Evolutionary conservation across 768 basidiomycete species (phyloP).

Genomic region (Pluteus cervinus): DNA sequence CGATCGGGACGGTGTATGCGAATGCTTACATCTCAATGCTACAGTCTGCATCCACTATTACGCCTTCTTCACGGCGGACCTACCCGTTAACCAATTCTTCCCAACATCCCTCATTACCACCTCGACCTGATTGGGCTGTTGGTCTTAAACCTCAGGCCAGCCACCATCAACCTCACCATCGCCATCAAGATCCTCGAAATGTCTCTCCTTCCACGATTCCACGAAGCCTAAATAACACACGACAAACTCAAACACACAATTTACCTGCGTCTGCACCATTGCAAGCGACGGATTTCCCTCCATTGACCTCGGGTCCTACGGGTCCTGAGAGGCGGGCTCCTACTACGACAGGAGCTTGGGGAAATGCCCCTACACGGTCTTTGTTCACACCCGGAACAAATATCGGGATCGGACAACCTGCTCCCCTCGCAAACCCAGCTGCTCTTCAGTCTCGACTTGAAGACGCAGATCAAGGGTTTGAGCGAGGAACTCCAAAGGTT

Average conservation of each 20-base stretch:
- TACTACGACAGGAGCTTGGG: slow-evolving; percentile 64
- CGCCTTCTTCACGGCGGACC: slow-evolving; percentile 74
- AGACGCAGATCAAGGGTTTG: slow-evolving; percentile 39
- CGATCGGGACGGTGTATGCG: slow-evolving; percentile 4
- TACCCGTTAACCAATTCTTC: slow-evolving; percentile 72
- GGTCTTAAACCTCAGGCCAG: slow-evolving; percentile 75
- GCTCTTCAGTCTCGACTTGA: slow-evolving; percentile 37
- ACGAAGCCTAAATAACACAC: slow-evolving; percentile 26
- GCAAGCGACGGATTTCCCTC: slow-evolving; percentile 67
- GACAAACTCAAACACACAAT: slow-evolving; percentile 22
- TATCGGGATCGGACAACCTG: slow-evolving; percentile 18
- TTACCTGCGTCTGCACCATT: slow-evolving; percentile 25
- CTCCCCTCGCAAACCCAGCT: slow-evolving; percentile 22
- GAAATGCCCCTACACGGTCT: slow-evolving; percentile 46
- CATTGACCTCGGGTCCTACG: slow-evolving; percentile 42
- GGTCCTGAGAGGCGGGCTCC: slow-evolving; percentile 48
- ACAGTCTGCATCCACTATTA: slow-evolving; percentile 69
- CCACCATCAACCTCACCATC: slow-evolving; percentile 41
- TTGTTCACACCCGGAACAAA: slow-evolving; percentile 38
- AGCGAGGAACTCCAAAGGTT: slow-evolving; percentile 44
- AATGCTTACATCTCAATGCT: slow-evolving; percentile 3
- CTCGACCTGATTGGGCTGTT: slow-evolving; percentile 87
- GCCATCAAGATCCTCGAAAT: slow-evolving; percentile 48
- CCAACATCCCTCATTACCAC: slow-evolving; percentile 68
- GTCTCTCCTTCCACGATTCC: slow-evolving; percentile 36